Base-by-base conservation (phyloP, 2,329 filamentous ascomycete species). In the Beauveria sp. region DNA sequence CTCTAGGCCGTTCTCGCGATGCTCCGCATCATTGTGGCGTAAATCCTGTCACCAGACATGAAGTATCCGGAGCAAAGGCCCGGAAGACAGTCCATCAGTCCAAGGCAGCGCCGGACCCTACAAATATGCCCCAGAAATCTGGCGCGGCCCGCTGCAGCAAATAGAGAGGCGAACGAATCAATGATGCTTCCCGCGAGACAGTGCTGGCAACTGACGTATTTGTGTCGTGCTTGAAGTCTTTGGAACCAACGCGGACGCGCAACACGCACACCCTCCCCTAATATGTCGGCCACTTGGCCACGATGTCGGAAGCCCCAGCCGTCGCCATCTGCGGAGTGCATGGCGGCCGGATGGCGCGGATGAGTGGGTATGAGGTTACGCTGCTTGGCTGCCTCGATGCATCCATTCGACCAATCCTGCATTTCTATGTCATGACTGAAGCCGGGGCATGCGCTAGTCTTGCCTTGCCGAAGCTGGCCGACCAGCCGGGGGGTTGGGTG, bases 231-330 rank as follows among this genome's bases (percentile, higher is more conserved):
- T 51, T 10, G 31, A 38, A 38, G 34, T 38, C 12, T 14, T 38
- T 16, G 14, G 14, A 59, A 31, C 46, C 46, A 43, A 59, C 46
- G 43, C 34, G 46, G 34, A 14, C 9, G 34, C 24, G 51, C 51
- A 28, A 52, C n/a, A 52, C 18, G 26, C 24, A 51, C 49, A n/a
- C 49, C 51, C 51, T 38, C 3, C 12, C 10, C 12, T 5, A 38
- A 16, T 5, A 38, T 38, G 12, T 38, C 34, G 34, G 34, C 34
- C 5, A 38, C 34, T 38, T 38, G 34, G 14, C 34, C 34, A 38
- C 34, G 40, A 28, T 43, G 57, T 53, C 57, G 57, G 57, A 60
- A 34, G 57, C 28, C 57, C 18, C 57, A 60, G 57, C 57, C 57
- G 57, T 52, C 3, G 18, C 14, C 12, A 10, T 45, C 49, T 60